These are phyloP conservation scores for Tetrahymena borealis DNA, from an alignment of 73 alveolate species.

Conservation along the genomic window DNA sequence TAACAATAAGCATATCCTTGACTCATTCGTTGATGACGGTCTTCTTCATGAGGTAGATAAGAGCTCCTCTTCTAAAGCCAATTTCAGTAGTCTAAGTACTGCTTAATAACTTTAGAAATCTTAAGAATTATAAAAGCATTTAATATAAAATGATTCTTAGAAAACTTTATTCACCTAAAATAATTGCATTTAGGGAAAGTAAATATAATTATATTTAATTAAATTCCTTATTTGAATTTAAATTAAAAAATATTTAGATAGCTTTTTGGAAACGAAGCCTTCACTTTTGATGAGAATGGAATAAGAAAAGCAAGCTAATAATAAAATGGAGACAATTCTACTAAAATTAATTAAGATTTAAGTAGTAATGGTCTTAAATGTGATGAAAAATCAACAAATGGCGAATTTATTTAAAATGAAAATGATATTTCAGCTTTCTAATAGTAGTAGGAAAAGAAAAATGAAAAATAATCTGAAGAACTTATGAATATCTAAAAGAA, in stretches of 20 bases:
- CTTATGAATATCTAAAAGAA: background rate
- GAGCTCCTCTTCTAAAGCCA: background rate
- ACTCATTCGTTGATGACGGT: background rate
- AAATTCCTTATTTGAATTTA: background rate
- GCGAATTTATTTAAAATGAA: background rate
- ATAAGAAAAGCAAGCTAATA: background rate
- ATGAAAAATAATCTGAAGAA: background rate
- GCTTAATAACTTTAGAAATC: background rate
- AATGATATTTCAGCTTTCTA: background rate
- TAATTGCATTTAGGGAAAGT: background rate
- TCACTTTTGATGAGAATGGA: background rate
- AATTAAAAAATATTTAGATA: background rate
- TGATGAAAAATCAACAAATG: background rate
- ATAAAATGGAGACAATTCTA: background rate
- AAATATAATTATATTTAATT: background rate
- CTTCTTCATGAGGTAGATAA: background rate
- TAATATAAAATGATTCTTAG: background rate
- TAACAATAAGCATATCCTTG: background rate
- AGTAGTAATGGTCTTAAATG: background rate
- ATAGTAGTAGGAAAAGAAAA: background rate
- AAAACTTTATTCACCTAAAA: background rate
- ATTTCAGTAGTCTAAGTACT: background rate
- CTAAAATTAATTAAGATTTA: background rate
- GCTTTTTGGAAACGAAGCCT: background rate
- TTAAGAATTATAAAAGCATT: background rate